Evolutionary conservation across 2,329 filamentous ascomycete genomes (phyloP), one percentile per base, ranked within the genome.

Genomic region (Fusarium domesticum): DNA sequence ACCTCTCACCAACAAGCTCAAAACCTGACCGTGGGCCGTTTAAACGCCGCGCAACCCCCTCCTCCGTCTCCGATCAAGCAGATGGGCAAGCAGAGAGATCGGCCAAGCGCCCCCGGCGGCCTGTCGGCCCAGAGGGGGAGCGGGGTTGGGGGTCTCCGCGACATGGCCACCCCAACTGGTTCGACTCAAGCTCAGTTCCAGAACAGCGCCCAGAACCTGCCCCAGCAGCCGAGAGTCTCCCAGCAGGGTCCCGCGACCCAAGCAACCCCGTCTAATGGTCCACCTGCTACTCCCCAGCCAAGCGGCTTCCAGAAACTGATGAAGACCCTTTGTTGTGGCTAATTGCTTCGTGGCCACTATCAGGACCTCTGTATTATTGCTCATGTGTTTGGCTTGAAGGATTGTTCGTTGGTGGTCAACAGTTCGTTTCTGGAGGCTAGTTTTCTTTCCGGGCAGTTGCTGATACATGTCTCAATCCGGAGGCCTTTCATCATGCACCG

Each of bases 111-210:
- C 71, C 81, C 80, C 75, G 85, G 81, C 75, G 84, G 80, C 64
- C 80, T 84, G 68, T 78, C 80, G 69, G 77, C 80, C 64, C 87
- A 91, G 76, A 83, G 89, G 73, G 81, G 80, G 71, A 90, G 84
- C 78, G 83, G 78, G 74, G 78, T 76, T 72, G 82, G 82, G 76
- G 83, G 80, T 67, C 77, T 84, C 62, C 78, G 83, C 67, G 88
- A 95, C 67, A 81, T 86, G 68, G 81, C 83, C 63, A 92, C 91
- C 54, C 88, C 90, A 59, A 85, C 91, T 64, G 89, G 87, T 61
- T 96, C 89, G 64, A 96, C 89, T 54, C 89, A 95, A 70, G 92
- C 92, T 57, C 92, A 96, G 67, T 96, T 96, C 77, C 90, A 95
- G 74, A 92, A 89, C 78, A 96, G 89, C 73, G 88, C 87, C 64